phyloP scores from a whole-genome alignment of 345 rosid genomes.

The Hypericum androsaemum region DNA sequence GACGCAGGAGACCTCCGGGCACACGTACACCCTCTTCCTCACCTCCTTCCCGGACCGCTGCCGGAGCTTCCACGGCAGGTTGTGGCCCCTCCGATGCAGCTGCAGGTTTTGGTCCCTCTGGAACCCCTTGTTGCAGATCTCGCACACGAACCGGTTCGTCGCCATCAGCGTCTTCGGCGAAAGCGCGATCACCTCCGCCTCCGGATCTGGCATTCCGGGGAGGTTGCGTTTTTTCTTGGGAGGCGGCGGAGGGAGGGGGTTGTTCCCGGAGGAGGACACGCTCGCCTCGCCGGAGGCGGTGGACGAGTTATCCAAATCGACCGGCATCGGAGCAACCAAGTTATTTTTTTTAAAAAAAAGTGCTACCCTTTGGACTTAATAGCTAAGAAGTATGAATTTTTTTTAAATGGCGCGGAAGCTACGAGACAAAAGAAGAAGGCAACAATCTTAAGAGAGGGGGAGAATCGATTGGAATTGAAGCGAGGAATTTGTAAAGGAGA shows the following conservation, averaged over 20 bases:
- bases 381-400: constrained; percentile 6
- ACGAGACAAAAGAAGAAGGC: no score
- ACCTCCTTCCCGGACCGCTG: constrained; percentile 88
- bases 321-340: constrained; percentile 34
- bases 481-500: no score
- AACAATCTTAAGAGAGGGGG: no score
- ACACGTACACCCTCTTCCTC: constrained; percentile 82
- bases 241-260: constrained; percentile 42
- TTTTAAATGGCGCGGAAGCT: no score
- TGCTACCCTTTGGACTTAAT: neutral
- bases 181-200: constrained; percentile 86
- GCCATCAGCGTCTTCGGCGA: constrained; percentile 85
- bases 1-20: constrained; percentile 71
- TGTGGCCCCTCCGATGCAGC: constrained; percentile 91
- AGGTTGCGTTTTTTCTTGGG: constrained; percentile 86
- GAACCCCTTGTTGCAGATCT: constrained; percentile 93
- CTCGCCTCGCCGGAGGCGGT: constrained; percentile 95
- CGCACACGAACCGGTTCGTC: constrained; percentile 85
- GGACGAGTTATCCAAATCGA: constrained; percentile 75
- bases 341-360: neutral
- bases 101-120: constrained; percentile 96
- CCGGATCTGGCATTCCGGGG: constrained; percentile 99
- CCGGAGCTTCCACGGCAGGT: constrained; percentile 83
- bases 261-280: constrained; percentile 56
- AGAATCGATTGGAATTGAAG: no score